Evolutionary conservation across 768 basidiomycete genomes (phyloP).

Genomic region (Russula brevipes): DNA sequence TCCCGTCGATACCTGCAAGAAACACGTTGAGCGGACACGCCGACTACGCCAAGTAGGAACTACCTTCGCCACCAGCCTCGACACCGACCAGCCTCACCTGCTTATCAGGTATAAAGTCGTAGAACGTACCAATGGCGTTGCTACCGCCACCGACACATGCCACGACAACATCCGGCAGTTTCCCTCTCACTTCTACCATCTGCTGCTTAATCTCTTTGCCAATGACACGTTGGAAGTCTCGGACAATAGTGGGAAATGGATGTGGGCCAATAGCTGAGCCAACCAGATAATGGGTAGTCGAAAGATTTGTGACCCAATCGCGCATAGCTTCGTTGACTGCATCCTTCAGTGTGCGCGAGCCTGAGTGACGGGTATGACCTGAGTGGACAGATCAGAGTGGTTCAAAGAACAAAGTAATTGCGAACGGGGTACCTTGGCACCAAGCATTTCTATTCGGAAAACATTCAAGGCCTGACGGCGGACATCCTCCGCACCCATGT

Average conservation of each 20-base stretch:
- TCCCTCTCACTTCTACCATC: conserved; percentile 62
- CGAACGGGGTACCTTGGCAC: conserved; percentile 59
- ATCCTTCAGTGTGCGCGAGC: conserved; percentile 93
- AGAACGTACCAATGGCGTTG: conserved; percentile 97
- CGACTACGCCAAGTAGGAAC: conserved; percentile 17
- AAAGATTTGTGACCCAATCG: conserved; percentile 96
- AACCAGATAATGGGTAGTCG: conserved; percentile 93
- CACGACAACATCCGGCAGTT: conserved; percentile 89
- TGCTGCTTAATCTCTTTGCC: conserved; percentile 92
- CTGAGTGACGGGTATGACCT: conserved; percentile 95
- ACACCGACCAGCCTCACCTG: conserved; percentile 85
- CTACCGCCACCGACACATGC: conserved; percentile 98
- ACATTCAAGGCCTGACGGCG: conserved; percentile 95
- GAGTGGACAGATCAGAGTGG: conserved; percentile 1
- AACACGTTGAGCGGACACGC: not conserved
- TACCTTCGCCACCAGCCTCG: conserved; percentile 96
- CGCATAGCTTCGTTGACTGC: conserved; percentile 98
- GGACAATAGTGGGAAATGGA: conserved; percentile 98
- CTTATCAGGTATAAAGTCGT: conserved; percentile 90
- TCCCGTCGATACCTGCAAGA: conserved; percentile 70
- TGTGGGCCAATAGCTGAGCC: conserved; percentile 97
- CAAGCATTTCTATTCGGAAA: conserved; percentile 96
- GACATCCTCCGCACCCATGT: conserved; percentile 98
- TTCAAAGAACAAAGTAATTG: not conserved
- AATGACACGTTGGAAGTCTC: conserved; percentile 96